Conservation (phyloP, 805 yeast genomes). For the Ogataea corticis region DNA sequence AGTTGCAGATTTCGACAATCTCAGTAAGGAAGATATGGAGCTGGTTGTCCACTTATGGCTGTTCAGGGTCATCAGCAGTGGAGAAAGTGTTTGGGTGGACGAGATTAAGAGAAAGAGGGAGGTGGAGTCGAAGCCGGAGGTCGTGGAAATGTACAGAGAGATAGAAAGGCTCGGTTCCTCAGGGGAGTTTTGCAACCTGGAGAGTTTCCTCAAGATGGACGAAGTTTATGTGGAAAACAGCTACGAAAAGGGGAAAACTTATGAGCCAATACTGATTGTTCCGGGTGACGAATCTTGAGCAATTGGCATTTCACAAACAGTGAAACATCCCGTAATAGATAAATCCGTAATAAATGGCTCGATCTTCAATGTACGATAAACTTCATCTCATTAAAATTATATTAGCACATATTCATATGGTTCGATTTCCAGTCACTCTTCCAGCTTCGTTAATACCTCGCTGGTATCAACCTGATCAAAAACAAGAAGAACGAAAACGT, state of each 20-base stretch:
- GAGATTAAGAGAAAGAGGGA: slow-evolving; percentile 9
- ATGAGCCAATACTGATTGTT: slow-evolving; percentile 25
- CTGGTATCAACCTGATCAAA: slow-evolving; percentile 33
- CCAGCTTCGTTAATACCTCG: slow-evolving; percentile 39
- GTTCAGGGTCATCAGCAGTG: slow-evolving; percentile 15
- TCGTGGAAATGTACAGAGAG: neutral
- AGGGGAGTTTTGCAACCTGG: slow-evolving; percentile 17
- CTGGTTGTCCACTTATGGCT: slow-evolving; percentile 27
- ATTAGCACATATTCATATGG: too few species aligned
- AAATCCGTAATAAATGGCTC: too few species aligned
- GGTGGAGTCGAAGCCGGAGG: neutral
- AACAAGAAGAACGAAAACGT: slow-evolving; percentile 29
- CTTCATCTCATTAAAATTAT: too few species aligned
- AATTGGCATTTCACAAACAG: too few species aligned
- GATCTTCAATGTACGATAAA: too few species aligned
- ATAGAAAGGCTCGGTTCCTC: slow-evolving; percentile 6
- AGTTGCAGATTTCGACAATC: slow-evolving; percentile 6
- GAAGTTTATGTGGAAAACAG: slow-evolving; percentile 18
- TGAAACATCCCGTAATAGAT: too few species aligned
- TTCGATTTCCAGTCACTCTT: too few species aligned
- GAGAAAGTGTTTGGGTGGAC: neutral
- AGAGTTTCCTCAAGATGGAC: slow-evolving; percentile 18
- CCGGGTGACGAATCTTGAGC: too few species aligned
- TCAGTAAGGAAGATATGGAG: slow-evolving; percentile 22
- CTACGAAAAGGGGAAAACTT: slow-evolving; percentile 29